Conservation (phyloP, 257 asterid genomes). For the Nicotiana otophora region DNA sequence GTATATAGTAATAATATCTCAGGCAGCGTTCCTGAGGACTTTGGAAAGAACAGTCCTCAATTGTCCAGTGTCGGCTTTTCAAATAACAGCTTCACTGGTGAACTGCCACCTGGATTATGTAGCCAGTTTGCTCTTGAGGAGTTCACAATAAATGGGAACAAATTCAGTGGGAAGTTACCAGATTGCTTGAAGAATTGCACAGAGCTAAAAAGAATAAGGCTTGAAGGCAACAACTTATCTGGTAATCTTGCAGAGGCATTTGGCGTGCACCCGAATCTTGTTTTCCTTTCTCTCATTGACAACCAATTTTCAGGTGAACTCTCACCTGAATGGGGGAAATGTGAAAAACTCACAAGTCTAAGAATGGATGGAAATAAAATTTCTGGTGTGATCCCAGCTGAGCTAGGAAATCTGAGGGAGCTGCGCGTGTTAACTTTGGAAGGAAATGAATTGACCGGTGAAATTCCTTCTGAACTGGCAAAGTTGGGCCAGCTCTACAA, state of each 20-base stretch:
- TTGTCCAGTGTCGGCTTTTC: slow-evolving; percentile 50
- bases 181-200: slow-evolving; percentile 64
- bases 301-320: slow-evolving; percentile 58
- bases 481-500: slow-evolving; percentile 25
- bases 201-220: slow-evolving; percentile 33
- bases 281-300: slow-evolving; percentile 39
- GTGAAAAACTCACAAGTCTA: slow-evolving; percentile 40
- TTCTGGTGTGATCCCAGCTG: slow-evolving; percentile 68
- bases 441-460: slow-evolving; percentile 56
- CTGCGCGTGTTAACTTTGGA: slow-evolving; percentile 44
- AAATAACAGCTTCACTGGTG: slow-evolving; percentile 57
- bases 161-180: slow-evolving; percentile 60
- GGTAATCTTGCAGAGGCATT: slow-evolving; percentile 58
- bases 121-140: slow-evolving; percentile 39
- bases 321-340: slow-evolving; percentile 53
- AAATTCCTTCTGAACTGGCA: slow-evolving; percentile 53
- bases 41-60: slow-evolving; percentile 42
- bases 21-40: slow-evolving; percentile 52
- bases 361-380: slow-evolving; percentile 40
- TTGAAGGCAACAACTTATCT: slow-evolving; percentile 55
- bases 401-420: slow-evolving; percentile 49
- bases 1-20: slow-evolving; percentile 43
- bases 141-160: slow-evolving; percentile 49
- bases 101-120: slow-evolving; percentile 59
- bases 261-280: slow-evolving; percentile 54